Evolutionary conservation across 108 stramenopile species (phyloP), one percentile per base, ranked within the genome.

Genomic region (Fragilaria radians): DNA sequence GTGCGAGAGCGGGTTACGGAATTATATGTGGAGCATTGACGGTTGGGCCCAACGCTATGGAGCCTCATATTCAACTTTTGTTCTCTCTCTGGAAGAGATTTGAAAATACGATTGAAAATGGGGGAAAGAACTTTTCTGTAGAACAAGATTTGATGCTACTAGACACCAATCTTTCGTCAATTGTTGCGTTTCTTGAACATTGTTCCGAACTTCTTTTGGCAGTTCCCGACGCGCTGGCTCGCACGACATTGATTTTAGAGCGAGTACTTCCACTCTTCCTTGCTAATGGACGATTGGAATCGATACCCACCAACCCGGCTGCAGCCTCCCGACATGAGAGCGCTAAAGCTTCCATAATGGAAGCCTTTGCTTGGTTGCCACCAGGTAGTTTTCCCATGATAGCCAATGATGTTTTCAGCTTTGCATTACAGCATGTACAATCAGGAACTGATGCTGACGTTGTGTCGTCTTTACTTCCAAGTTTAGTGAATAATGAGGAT

Each of bases 301-400:
- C 48, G 1, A 67, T 70, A 28, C 62, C 61, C 18, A 46, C 18
- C n/a, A 74, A 74, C 19, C 69, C 77, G 5, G 63, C 65, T 25
- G 81, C 73, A 19, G 72, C 68, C 22, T 57, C 71, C 11, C 66
- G 83, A 34, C 58, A 84, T 0, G 83, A 89, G 27, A 87, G 79
- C 49, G 72, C 86, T 17, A 86, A 79, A 61, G 83, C 89, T 11
- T 82, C 85, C 18, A 68, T 94, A 5, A 63, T 94, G 73, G 89
- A 94, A 55, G 85, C 93, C 19, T 94, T 91, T 57, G 76, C 88
- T 21, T 94, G 89, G 93, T 59, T 94, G 18, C 93, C 93, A 45
- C 82, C 93, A 36, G 93, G 93, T 2, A 88, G 86, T 22, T 94
- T 76, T 48, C 88, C 89, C 3, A 72, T 86, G 73, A 75, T 77